Evolutionary conservation across 306 rosid species (phyloP).

Genomic region (Arachis hypogaea): DNA sequence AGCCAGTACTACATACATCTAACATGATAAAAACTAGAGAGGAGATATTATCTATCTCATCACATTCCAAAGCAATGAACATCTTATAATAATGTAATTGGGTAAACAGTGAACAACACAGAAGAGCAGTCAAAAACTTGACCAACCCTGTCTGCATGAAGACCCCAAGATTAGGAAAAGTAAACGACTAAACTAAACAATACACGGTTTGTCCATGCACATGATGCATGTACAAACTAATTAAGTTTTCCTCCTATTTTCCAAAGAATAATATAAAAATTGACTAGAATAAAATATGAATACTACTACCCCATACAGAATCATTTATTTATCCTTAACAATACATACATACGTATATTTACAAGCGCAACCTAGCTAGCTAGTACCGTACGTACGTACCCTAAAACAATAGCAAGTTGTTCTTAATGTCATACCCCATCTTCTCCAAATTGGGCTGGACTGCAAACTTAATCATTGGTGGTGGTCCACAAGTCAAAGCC

Average conservation of each 20-base stretch:
- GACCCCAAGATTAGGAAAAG: not conserved
- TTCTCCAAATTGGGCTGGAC: constrained; percentile 77
- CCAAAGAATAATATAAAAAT: not conserved
- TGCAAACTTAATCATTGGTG: constrained; percentile 76
- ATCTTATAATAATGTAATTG: not conserved
- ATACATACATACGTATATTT: not conserved
- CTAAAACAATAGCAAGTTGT: constrained; percentile 68
- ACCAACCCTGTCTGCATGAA: not conserved
- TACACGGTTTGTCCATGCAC: not conserved
- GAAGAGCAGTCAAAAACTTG: constrained; percentile 20
- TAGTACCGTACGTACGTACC: not conserved
- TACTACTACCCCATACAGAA: not conserved
- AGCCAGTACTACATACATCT: too few relatives aligned
- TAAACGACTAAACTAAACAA: not conserved
- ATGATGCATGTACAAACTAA: not conserved
- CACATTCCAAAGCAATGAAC: too few relatives aligned
- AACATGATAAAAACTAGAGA: too few relatives aligned
- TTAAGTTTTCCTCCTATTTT: not conserved
- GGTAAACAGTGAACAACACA: not conserved
- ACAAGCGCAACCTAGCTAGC: not conserved
- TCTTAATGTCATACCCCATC: constrained; percentile 63
- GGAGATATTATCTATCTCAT: too few relatives aligned
- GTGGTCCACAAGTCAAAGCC: constrained; percentile 88
- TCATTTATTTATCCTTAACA: not conserved
- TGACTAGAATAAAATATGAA: not conserved